These are phyloP conservation scores for Extremus antarcticus DNA, from an alignment of 495 filamentous ascomycete species.

Conservation along the genomic window DNA sequence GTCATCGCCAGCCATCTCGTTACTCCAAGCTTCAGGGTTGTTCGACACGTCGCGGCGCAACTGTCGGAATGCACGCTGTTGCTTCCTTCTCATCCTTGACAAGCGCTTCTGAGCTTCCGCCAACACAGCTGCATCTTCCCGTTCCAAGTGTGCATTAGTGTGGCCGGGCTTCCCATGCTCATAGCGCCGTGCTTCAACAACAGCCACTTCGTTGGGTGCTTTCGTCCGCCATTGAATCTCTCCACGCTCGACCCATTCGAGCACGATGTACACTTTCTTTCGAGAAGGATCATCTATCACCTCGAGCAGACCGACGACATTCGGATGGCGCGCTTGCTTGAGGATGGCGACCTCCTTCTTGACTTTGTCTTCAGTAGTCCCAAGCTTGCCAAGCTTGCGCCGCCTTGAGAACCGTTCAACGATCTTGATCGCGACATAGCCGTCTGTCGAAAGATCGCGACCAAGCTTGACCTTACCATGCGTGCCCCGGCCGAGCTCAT, in stretches of 20 bases:
- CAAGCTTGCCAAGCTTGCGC: slow-evolving; percentile 69
- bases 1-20: slow-evolving; percentile 56
- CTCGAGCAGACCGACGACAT: slow-evolving; percentile 88
- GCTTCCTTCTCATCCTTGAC: slow-evolving; percentile 20
- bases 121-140: slow-evolving; percentile 50
- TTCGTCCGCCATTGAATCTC: slow-evolving; percentile 90
- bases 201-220: slow-evolving; percentile 65
- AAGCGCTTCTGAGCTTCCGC: slow-evolving; percentile 23
- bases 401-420: slow-evolving; percentile 91
- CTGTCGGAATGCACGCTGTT: slow-evolving; percentile 7
- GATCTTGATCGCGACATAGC: slow-evolving; percentile 85
- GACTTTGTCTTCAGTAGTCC: slow-evolving; percentile 71
- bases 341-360: slow-evolving; percentile 95
- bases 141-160: slow-evolving; percentile 22
- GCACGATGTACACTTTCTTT: slow-evolving; percentile 95
- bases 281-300: slow-evolving; percentile 93
- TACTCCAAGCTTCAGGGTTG: slow-evolving; percentile 50
- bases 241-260: slow-evolving; percentile 87
- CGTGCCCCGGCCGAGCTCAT: slow-evolving; percentile 88
- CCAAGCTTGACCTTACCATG: slow-evolving; percentile 50
- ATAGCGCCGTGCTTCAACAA: slow-evolving; percentile 67
- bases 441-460: slow-evolving; percentile 48
- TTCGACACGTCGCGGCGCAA: slow-evolving; percentile 6
- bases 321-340: slow-evolving; percentile 93
- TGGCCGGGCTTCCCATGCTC: slow-evolving; percentile 56